phyloP scores from a whole-genome alignment of 257 asterid genomes.

The Solanum ahanhuiri region DNA sequence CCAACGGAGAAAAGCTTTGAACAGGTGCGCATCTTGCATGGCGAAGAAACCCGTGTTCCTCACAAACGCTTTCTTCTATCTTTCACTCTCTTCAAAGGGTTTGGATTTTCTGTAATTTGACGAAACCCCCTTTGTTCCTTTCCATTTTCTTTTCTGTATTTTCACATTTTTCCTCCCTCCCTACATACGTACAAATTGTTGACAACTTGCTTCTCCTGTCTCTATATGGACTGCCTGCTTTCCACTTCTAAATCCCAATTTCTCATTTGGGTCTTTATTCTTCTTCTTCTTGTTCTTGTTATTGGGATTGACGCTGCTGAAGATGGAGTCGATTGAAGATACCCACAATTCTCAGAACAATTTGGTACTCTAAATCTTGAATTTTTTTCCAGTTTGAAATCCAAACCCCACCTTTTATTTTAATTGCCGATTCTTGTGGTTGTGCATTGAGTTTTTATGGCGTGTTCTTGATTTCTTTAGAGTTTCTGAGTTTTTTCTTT shows the following conservation, averaged over 20 bases:
- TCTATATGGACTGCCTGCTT: neutral
- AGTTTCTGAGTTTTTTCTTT: neutral
- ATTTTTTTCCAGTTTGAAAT: neutral
- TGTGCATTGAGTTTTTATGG: neutral
- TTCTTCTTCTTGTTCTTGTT: neutral
- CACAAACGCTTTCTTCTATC: neutral
- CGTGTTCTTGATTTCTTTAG: neutral
- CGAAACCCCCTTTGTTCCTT: neutral
- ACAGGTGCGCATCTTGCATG: conserved; percentile 1
- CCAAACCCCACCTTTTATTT: neutral
- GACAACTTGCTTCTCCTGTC: neutral
- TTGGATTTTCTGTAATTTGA: neutral
- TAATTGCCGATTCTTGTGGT: neutral
- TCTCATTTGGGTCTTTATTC: neutral
- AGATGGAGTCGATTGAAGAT: conserved; percentile 1
- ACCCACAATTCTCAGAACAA: neutral
- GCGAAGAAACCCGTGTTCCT: neutral
- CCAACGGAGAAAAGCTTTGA: neutral
- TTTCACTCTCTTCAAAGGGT: neutral
- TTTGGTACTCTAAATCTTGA: neutral
- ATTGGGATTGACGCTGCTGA: neutral
- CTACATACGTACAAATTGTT: neutral
- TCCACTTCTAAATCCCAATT: neutral
- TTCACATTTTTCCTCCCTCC: neutral
- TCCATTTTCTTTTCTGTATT: neutral